Evolutionary conservation across 225 moss, liverwort and hornwort genomes (phyloP).

Genomic region (Marchantia paleacea): DNA sequence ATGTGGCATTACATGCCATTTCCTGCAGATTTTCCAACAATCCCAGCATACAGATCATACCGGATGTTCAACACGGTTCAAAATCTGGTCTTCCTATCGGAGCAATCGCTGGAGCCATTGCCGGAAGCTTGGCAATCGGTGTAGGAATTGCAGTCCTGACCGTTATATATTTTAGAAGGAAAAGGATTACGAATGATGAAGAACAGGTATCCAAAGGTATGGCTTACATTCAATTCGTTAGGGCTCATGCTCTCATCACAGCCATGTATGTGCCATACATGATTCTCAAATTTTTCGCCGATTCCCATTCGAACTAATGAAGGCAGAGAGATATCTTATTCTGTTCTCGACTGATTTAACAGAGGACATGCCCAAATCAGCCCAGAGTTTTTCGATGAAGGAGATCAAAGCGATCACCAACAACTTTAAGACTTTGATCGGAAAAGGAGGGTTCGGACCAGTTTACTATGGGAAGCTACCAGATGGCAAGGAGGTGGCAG

Average conservation of each 20-base stretch:
- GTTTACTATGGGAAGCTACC: slow-evolving; percentile 14
- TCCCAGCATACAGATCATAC: neutral
- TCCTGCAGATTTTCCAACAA: neutral
- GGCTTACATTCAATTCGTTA: no score
- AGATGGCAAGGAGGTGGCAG: slow-evolving; percentile 18
- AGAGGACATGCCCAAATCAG: slow-evolving; percentile 19
- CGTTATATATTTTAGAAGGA: neutral
- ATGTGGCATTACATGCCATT: neutral
- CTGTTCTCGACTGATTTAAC: neutral
- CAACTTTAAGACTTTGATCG: slow-evolving; percentile 10
- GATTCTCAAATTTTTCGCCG: neutral
- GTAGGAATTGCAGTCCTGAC: neutral
- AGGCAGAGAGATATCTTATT: no score
- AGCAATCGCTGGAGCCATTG: neutral
- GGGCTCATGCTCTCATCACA: no score
- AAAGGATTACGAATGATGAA: neutral
- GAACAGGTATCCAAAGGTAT: neutral
- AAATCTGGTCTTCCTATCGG: neutral
- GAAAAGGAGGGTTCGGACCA: slow-evolving; percentile 18
- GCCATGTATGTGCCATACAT: neutral
- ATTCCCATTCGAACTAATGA: no score
- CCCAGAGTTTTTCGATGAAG: slow-evolving; percentile 3
- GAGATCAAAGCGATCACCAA: slow-evolving; percentile 1
- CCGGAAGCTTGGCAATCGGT: neutral
- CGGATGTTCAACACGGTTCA: no score